These are phyloP conservation scores for Areca catechu DNA, from an alignment of 176 grass and related monocot genomes.

Conservation along the genomic window DNA sequence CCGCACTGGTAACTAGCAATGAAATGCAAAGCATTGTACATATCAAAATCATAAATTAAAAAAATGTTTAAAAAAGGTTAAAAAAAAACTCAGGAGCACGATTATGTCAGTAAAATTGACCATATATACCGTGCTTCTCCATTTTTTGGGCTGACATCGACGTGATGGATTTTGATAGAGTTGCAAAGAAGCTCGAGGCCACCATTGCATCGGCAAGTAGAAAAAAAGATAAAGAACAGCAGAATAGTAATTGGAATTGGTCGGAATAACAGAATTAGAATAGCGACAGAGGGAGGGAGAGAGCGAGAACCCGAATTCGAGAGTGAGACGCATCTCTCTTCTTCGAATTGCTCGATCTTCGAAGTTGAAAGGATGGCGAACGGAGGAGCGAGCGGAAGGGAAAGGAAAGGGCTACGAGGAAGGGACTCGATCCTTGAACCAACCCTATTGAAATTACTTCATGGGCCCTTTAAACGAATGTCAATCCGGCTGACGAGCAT, in stretches of 20 bases:
- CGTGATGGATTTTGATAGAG: conserved; percentile 66
- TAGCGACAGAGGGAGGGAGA: not conserved
- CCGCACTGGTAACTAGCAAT: conserved; percentile 35
- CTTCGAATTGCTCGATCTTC: not conserved
- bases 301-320: conserved; percentile 68
- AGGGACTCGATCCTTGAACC: too few species aligned
- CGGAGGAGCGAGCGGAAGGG: too few species aligned
- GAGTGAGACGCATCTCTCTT: conserved; percentile 59
- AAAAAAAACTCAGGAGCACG: not conserved
- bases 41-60: conserved; percentile 4
- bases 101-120: not conserved
- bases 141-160: conserved; percentile 41
- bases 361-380: too few species aligned
- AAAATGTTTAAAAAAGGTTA: not conserved
- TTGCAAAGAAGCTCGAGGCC: conserved; percentile 75
- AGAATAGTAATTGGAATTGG: not conserved
- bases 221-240: not conserved
- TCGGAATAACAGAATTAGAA: not conserved
- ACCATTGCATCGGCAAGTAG: conserved; percentile 42
- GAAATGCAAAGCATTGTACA: not conserved
- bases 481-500: too few species aligned
- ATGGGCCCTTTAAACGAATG: too few species aligned
- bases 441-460: too few species aligned
- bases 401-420: too few species aligned
- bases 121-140: conserved; percentile 32